Base-by-base conservation (phyloP, 805 yeast genomes). In the Saccharomycopsis sp. region DNA sequence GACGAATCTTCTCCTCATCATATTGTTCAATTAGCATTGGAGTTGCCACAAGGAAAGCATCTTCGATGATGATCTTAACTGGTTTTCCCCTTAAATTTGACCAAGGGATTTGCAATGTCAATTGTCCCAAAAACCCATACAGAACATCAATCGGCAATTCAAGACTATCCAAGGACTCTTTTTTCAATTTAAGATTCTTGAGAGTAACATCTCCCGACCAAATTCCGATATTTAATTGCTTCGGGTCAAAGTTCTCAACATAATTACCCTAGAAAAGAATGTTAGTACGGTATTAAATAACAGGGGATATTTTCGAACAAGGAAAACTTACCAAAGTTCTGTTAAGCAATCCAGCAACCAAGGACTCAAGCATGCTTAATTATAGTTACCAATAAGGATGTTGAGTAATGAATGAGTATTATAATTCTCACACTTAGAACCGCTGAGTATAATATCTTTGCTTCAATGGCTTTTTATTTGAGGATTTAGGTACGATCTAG, bases 181-280 rank as follows among this genome's bases (percentile, higher is more conserved):
- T 80, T 60, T 84, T 86, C 44, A 92, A 65, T 42, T 79, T 71
- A 46, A 94, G 69, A 56, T 88, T 78, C 47, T 69, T 70, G 40
- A 92, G 66, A 56, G 84, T 84, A 23, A 88, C 97, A 64, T 92
- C 97, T 28, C 99, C 99, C 52, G 87, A 76, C 95, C 97, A 88
- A 26, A 92, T 87, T 4, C 97, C 98, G 41, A 92, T 88, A 52
- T 92, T 88, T 53, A 92, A 64, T 55, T 92, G 96, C 50, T 83
- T 84, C 14, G 97, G 87, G 62, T 92, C 98, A 59, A 92, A 92
- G 60, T 94, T 84, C 61, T 94, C 95, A 36, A 89, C 87, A 58
- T 87, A 86, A 23, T 75, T 67, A 1, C 86, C 86, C 51, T 57
- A 17, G 17, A 23, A 23, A 23, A 23, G 6, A 23, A 23, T 6